Evolutionary conservation across 495 filamentous ascomycete genomes (phyloP), one percentile per base, ranked within the genome.

Genomic region (Aspergillus heteromorphus): DNA sequence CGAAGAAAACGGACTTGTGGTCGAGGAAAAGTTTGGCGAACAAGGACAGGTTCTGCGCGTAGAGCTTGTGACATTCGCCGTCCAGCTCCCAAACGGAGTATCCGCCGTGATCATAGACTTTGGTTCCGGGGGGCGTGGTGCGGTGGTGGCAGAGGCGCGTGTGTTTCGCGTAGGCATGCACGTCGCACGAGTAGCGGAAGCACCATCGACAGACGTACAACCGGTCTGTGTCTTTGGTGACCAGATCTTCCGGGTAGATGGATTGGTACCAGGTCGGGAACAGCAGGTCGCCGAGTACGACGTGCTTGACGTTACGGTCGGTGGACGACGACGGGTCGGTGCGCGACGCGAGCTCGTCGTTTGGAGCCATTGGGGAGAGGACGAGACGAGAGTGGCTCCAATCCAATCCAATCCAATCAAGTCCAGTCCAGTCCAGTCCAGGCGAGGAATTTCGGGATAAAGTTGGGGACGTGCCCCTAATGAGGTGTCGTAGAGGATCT

Each of bases 1-100:
- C 95, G 76, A 95, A 99, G 72, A 96, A 97, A 55, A 99, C 91
- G 18, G 90, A 95, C 67, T 99, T 99, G 66, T 92, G 96, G 67
- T 97, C 92, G 51, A 98, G 85, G 70, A 96, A 98, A 48, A 98
- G 81, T 65, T 97, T 97, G n/a, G 91, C 89, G 69, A 97, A 96
- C 38, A 98, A 86, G 17, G 88, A 95, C 50, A 98, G 80, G 65
- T 96, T 96, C 71, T 97, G 93, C 57, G 88, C 89, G 71, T 91
- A 98, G 13, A 96, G 81, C 83, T 96, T 86, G 51, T 97, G 79
- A 55, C 87, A 80, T 61, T 87, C 87, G 27, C 93, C 93, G 64
- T 98, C 93, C 1, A 98, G 81, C 67, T 97, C 89, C 79, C 88
- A 92, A n/a, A 98, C 85, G 47, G 71, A 77, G 63, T 75, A 86